Evolutionary conservation across 2,329 filamentous ascomycete species (phyloP).

Genomic region (Aureobasidium sp.): DNA sequence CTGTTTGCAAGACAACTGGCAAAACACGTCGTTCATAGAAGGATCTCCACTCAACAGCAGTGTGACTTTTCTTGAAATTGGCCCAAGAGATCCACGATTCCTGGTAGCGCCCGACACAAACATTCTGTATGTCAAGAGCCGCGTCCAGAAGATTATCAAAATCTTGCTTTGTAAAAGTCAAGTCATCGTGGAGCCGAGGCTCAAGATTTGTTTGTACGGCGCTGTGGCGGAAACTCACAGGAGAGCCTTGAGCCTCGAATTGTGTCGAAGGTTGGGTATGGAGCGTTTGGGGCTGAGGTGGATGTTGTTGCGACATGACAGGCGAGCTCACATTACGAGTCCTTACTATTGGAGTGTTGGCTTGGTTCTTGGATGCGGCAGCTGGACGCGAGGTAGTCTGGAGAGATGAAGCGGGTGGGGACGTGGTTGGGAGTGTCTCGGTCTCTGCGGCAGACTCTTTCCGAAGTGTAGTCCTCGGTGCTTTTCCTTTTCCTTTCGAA

Average conservation of each 20-base stretch:
- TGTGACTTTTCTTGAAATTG: slow-evolving; percentile 16
- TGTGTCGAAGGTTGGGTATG: background rate
- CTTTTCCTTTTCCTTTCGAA: background rate
- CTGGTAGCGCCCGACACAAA: slow-evolving; percentile 15
- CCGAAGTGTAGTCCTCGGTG: background rate
- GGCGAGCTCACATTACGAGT: background rate
- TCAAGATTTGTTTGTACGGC: background rate
- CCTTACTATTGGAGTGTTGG: background rate
- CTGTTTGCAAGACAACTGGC: slow-evolving; percentile 20
- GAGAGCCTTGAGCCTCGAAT: background rate
- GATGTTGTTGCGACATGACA: background rate
- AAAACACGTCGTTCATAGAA: slow-evolving; percentile 24
- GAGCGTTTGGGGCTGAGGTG: background rate
- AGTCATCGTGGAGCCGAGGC: background rate
- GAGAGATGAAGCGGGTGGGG: background rate
- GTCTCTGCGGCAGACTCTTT: background rate
- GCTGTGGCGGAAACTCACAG: background rate
- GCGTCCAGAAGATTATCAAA: slow-evolving; percentile 18
- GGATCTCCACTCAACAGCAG: slow-evolving; percentile 23
- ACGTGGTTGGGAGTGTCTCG: background rate
- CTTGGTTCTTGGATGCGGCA: background rate
- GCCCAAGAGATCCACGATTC: slow-evolving; percentile 25
- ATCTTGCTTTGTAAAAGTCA: slow-evolving; percentile 29
- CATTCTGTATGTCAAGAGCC: slow-evolving; percentile 17
- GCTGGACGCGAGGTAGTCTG: background rate